Base-by-base conservation (phyloP, 805 yeast genomes). In the Nematodospora valgi region DNA sequence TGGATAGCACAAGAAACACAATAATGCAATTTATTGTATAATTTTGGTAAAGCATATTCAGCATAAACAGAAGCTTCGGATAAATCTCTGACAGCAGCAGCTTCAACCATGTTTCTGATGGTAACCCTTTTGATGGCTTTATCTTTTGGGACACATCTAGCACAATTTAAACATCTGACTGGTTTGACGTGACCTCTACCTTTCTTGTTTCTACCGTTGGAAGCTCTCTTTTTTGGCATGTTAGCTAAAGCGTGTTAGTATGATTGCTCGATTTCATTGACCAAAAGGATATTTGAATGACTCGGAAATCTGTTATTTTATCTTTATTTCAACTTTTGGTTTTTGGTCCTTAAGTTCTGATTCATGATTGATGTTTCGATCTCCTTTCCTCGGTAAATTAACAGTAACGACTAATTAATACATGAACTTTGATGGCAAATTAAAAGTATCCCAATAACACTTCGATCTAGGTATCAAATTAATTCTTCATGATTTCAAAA, bases 141-240 rank as follows among this genome's bases (percentile, higher is more conserved):
- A 74, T 93, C 99, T 86, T 93, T 93, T 71, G 98, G 97, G 63
- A 93, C 96, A 80, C 95, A 86, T 76, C 95, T 87, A 64, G 96
- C 85, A 78, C 99, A 93, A 96, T 93, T 93, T 68, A 88, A 85
- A 82, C 99, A 93, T 85, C 99, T 89, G 67, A 91, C 97, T 71
- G 96, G 95, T 76, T 86, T 86, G 75, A 86, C 96, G 96, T 93
- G 98, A 72, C 99, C 99, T 87, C 99, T 93, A 72, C 98, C 98
- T 80, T 88, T 89, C 94, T 93, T 93, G 94, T 93, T 93, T 82
- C 99, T 91, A 83, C 99, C 99, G 97, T 89, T 88, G 93, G 97
- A 88, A 75, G 98, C 88, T 89, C 99, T 91, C 98, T 93, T 93
- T 87, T 93, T 93, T 76, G 98, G 98, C 99, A 93, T 93, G 54